These are phyloP conservation scores for Penicillium robsamsonii DNA, from an alignment of 495 filamentous ascomycete genomes.

Conservation along the genomic window DNA sequence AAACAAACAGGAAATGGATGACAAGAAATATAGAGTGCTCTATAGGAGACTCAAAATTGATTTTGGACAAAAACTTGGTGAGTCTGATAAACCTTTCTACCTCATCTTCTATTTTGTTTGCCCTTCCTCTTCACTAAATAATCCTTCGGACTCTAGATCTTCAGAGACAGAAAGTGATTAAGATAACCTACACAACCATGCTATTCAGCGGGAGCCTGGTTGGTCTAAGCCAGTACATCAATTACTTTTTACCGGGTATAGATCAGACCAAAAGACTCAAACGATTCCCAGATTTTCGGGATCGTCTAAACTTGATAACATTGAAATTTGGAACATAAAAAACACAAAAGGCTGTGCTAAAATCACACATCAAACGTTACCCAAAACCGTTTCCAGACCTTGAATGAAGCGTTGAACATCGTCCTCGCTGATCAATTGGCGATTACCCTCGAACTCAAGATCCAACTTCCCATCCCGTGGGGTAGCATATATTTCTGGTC, in stretches of 20 bases:
- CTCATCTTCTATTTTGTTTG: background rate
- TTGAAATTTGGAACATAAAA: no score
- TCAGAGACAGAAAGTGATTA: background rate
- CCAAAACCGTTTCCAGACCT: background rate
- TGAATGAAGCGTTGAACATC: background rate
- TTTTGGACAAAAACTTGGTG: no score
- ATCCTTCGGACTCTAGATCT: no score
- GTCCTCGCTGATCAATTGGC: background rate
- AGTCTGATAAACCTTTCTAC: no score
- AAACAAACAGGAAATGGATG: background rate
- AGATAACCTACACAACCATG: background rate
- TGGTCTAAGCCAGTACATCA: no score
- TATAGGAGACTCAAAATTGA: no score
- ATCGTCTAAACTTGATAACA: no score
- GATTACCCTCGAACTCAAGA: background rate
- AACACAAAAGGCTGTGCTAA: background rate
- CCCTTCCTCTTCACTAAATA: no score
- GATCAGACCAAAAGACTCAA: no score
- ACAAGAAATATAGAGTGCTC: background rate
- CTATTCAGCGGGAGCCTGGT: no score
- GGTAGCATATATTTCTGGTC: background rate
- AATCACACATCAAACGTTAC: background rate
- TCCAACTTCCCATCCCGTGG: background rate
- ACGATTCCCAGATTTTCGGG: no score
- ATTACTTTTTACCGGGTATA: no score